phyloP scores from a whole-genome alignment of 768 basidiomycete species.

The Suillus occidentalis region DNA sequence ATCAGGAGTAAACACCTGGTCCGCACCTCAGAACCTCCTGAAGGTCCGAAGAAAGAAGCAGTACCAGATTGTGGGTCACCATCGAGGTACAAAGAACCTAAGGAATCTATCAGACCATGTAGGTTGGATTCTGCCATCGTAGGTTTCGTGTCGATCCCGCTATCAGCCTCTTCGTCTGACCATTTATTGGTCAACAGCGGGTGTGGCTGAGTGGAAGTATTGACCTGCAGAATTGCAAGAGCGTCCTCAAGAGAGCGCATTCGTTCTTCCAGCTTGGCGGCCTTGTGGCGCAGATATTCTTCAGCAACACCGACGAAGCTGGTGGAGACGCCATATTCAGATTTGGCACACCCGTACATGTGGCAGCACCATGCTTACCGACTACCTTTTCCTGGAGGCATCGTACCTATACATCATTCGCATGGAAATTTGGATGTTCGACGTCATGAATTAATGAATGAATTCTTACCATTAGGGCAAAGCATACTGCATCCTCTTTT shows the following conservation, averaged over 20 bases:
- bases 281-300: slow-evolving; percentile 50
- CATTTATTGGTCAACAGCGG: slow-evolving; percentile 37
- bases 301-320: slow-evolving; percentile 55
- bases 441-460: background rate
- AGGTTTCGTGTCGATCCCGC: slow-evolving; percentile 14
- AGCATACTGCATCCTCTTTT: slow-evolving; percentile 48
- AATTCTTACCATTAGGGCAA: slow-evolving; percentile 49
- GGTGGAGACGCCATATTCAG: background rate
- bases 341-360: background rate
- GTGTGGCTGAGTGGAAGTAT: slow-evolving; percentile 40
- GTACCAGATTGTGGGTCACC: slow-evolving; percentile 21
- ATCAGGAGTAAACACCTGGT: background rate
- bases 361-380: slow-evolving; percentile 34
- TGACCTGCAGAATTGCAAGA: slow-evolving; percentile 43
- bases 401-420: slow-evolving; percentile 38
- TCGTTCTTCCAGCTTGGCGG: slow-evolving; percentile 46
- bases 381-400: slow-evolving; percentile 56
- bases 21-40: slow-evolving; percentile 50
- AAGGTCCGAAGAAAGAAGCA: slow-evolving; percentile 45
- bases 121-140: slow-evolving; percentile 12
- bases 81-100: slow-evolving; percentile 49
- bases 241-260: slow-evolving; percentile 58
- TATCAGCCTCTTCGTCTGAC: slow-evolving; percentile 29
- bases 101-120: slow-evolving; percentile 32
- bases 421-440: background rate